Evolutionary conservation across 352 stramenopile genomes (phyloP).

Genomic region (Pythium apleroticum): DNA sequence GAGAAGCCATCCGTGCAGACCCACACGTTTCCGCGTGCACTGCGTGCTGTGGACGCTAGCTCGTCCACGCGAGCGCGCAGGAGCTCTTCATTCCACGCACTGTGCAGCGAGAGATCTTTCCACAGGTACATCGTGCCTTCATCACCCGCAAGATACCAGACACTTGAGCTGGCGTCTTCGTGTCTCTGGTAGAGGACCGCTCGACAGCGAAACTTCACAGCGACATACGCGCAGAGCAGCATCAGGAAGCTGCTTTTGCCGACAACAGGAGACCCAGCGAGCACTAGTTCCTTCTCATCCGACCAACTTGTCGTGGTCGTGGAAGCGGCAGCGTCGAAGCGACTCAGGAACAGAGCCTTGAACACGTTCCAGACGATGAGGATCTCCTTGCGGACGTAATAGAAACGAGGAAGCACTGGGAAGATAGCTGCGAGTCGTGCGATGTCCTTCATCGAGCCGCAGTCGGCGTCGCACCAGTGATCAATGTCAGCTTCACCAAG

Average conservation of each 20-base stretch:
- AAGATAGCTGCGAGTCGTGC: background rate
- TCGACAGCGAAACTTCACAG: background rate
- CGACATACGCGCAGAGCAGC: background rate
- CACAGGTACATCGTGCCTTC: background rate
- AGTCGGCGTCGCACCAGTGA: background rate
- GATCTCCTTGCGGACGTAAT: background rate
- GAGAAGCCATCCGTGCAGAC: background rate
- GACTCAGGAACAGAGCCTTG: background rate
- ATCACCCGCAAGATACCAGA: background rate
- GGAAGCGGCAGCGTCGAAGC: background rate
- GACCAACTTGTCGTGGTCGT: background rate
- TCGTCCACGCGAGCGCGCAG: background rate
- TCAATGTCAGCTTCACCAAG: background rate
- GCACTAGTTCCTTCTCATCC: background rate
- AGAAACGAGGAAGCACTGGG: background rate
- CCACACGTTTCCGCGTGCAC: background rate
- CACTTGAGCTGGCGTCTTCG: background rate
- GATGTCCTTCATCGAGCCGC: background rate
- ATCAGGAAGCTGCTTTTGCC: background rate
- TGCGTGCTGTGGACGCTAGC: background rate
- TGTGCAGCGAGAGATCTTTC: background rate
- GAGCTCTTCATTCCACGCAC: background rate
- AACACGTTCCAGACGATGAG: background rate
- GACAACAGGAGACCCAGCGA: background rate
- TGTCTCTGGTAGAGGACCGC: background rate